These are phyloP conservation scores for Cupressus sempervirens DNA, from an alignment of 75 land plant genomes.

Conservation along the genomic window DNA sequence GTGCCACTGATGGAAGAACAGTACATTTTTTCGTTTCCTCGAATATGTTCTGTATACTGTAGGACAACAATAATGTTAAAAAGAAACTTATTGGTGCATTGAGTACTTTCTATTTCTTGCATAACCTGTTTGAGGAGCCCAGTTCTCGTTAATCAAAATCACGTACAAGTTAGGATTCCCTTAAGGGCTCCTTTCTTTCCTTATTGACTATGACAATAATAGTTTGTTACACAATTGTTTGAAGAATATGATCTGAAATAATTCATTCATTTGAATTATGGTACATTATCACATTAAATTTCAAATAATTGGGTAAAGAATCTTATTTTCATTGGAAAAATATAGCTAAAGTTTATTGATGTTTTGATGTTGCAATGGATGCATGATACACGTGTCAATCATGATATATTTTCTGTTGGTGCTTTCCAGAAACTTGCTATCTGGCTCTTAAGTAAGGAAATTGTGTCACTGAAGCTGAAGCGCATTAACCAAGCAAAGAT, in stretches of 20 bases:
- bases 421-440: constrained; percentile 30
- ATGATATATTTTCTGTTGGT: not conserved
- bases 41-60: not conserved
- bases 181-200: not conserved
- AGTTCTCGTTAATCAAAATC: not conserved
- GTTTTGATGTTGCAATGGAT: not conserved
- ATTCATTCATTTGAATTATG: not conserved
- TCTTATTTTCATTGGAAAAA: not conserved
- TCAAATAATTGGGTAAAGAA: not conserved
- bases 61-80: not conserved
- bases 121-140: not conserved
- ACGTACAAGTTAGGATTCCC: not conserved
- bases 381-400: not conserved
- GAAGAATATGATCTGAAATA: not conserved
- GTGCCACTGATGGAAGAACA: not conserved
- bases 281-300: not conserved
- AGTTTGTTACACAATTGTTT: not conserved
- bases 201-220: not conserved
- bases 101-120: not conserved
- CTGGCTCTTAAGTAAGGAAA: constrained; percentile 23
- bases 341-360: not conserved
- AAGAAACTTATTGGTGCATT: not conserved
- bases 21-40: not conserved
- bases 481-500: constrained; percentile 37
- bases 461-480: constrained; percentile 18